phyloP scores from a whole-genome alignment of 108 stramenopile species.

The Parietichytrium sp. region DNA sequence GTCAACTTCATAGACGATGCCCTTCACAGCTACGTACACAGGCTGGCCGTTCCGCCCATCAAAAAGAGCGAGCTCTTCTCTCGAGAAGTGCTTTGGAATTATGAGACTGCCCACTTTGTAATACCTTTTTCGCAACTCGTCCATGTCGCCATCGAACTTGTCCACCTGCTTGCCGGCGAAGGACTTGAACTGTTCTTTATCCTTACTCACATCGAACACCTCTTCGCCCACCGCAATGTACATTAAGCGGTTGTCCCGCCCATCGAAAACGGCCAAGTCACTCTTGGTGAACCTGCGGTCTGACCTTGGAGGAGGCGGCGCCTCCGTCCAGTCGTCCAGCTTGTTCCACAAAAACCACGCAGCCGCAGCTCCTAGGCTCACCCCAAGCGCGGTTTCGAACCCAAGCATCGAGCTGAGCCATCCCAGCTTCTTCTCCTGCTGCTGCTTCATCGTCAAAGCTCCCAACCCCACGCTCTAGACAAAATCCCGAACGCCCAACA shows the following conservation, averaged over 20 bases:
- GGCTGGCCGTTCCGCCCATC: not conserved
- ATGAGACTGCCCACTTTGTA: not conserved
- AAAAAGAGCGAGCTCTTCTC: not conserved
- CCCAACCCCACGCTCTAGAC: too few species aligned
- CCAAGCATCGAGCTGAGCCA: too few species aligned
- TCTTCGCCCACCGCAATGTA: not conserved
- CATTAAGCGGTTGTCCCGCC: not conserved
- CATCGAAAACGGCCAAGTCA: not conserved
- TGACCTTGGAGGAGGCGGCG: not conserved
- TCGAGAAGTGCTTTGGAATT: not conserved
- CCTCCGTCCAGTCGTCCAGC: constrained; percentile 17
- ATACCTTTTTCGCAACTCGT: not conserved
- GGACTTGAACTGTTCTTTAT: not conserved
- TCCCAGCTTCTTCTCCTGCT: too few species aligned
- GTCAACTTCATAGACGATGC: constrained; percentile 19
- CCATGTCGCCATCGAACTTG: not conserved
- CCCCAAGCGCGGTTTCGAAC: constrained; percentile 2
- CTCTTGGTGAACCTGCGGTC: constrained; percentile 7
- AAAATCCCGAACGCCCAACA: too few species aligned
- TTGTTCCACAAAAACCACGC: constrained; percentile 34
- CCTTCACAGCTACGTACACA: not conserved
- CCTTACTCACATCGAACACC: not conserved
- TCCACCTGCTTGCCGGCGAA: constrained; percentile 3
- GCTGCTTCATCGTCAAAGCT: too few species aligned
- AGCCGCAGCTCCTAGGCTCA: constrained; percentile 15